Percentiles rank a stretch among this genome's conserved stretches.
Evolutionary conservation across 257 asterid genomes (phyloP).

Genomic region (Ilex asprella): DNA sequence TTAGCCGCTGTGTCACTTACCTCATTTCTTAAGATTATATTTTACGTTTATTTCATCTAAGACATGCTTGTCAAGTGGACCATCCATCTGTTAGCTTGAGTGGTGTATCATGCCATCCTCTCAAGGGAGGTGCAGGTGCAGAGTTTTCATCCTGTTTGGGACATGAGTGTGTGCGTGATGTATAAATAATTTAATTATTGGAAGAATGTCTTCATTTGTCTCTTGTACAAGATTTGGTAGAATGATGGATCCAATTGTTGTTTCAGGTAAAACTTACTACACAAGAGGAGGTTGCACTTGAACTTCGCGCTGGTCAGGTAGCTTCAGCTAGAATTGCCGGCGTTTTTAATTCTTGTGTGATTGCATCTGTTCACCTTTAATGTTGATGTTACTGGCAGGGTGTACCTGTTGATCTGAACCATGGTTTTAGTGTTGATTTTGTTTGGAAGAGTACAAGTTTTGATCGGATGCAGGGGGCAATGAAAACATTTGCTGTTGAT

Average conservation of each 20-base stretch:
- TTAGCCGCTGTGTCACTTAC: slow-evolving; percentile 1
- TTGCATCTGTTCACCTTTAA: slow-evolving; percentile 2
- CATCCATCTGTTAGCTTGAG: neutral
- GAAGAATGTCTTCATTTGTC: neutral
- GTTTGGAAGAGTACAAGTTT: slow-evolving; percentile 99
- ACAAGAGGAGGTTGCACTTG: slow-evolving; percentile 99
- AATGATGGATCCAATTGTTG: slow-evolving; percentile 9
- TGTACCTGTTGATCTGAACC: slow-evolving; percentile 81
- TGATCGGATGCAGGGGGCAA: slow-evolving; percentile 98
- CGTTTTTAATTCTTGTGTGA: too few relatives aligned
- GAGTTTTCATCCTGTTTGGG: slow-evolving; percentile 5
- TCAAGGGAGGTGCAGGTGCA: slow-evolving; percentile 3
- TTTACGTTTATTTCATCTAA: too few relatives aligned
- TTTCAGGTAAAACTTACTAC: slow-evolving; percentile 86
- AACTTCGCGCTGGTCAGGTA: slow-evolving; percentile 96
- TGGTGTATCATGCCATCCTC: neutral
- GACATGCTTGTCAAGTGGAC: neutral
- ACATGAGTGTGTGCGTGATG: neutral
- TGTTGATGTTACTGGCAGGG: slow-evolving; percentile 47
- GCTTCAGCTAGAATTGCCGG: neutral
- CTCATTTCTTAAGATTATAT: neutral
- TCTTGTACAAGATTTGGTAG: neutral
- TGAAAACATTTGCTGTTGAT: slow-evolving; percentile 99
- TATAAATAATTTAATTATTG: too few relatives aligned
- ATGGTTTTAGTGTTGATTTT: slow-evolving; percentile 94